Percentiles rank a stretch among this genome's conserved stretches.
Conservation (phyloP, 257 asterid genomes). For the Osmanthus fragrans region DNA sequence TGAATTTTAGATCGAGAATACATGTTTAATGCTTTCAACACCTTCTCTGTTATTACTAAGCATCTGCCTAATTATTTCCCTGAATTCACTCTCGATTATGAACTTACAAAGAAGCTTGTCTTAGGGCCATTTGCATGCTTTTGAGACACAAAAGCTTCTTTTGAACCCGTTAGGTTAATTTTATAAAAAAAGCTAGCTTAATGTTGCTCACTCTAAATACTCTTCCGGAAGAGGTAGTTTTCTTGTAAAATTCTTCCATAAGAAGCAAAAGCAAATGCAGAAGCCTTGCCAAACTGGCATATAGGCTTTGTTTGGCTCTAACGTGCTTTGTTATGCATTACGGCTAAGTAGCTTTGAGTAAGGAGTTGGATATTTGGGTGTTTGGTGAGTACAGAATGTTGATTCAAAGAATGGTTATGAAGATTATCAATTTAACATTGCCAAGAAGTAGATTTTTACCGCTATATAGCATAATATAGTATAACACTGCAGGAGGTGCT, state of each 20-base stretch:
- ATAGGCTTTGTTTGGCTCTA: not conserved
- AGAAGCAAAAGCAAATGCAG: too few species aligned
- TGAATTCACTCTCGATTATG: not conserved
- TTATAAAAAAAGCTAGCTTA: too few species aligned
- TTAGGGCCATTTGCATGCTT: not conserved
- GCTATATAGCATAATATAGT: not conserved
- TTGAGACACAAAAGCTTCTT: too few species aligned
- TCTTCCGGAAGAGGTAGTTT: too few species aligned
- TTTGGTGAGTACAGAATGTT: not conserved
- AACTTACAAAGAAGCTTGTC: not conserved
- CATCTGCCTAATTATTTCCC: constrained; percentile 11
- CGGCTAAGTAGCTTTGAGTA: not conserved
- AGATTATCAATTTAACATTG: not conserved
- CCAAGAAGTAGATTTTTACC: not conserved
- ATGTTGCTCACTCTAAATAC: too few species aligned
- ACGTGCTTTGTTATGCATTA: not conserved
- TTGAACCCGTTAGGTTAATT: too few species aligned
- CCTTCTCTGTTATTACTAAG: constrained; percentile 1
- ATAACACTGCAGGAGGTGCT: not conserved
- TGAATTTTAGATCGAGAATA: constrained; percentile 3
- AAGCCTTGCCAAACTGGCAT: too few species aligned
- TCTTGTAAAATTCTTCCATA: too few species aligned
- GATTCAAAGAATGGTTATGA: not conserved
- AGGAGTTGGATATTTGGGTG: not conserved
- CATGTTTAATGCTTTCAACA: constrained; percentile 6